Conservation (phyloP, 306 rosid species). For the Elaeagnus macrophylla region DNA sequence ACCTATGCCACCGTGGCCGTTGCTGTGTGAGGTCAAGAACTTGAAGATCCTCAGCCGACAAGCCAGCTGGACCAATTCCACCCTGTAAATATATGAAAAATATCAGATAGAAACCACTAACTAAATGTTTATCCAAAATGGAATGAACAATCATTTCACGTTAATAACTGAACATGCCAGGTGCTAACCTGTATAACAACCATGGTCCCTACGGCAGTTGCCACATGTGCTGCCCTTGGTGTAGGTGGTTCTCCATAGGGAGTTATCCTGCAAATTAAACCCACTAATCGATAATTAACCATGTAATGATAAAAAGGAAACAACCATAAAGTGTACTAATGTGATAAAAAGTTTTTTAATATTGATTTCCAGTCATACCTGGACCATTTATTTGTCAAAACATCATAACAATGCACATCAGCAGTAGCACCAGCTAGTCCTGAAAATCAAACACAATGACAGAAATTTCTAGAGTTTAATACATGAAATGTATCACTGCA, state of each 20-base stretch:
- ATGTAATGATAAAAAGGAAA: constrained; percentile 2
- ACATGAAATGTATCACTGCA: constrained; percentile 8
- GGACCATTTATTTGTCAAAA: constrained; percentile 92
- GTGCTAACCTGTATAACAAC: constrained; percentile 87
- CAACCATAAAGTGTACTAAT: constrained; percentile 7
- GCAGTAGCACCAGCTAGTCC: constrained; percentile 99
- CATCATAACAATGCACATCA: constrained; percentile 95
- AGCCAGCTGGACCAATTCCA: constrained; percentile 98
- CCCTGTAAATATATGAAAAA: constrained; percentile 49
- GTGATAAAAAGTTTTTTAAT: background rate
- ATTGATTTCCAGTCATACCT: constrained; percentile 44
- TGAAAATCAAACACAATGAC: constrained; percentile 40
- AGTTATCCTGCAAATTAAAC: constrained; percentile 52
- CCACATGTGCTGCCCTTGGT: constrained; percentile 98
- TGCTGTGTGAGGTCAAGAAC: constrained; percentile 99
- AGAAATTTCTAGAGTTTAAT: constrained; percentile 19
- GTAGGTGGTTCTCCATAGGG: constrained; percentile 98
- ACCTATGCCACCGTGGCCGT: constrained; percentile 99
- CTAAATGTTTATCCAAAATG: constrained; percentile 4
- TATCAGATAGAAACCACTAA: constrained; percentile 20
- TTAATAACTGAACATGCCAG: constrained; percentile 7
- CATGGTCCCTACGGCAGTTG: constrained; percentile 99
- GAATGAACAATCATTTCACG: background rate
- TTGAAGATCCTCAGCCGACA: constrained; percentile 96
- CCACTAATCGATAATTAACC: constrained; percentile 16